Evolutionary conservation across 345 rosid species (phyloP), one percentile per base, ranked within the genome.

Genomic region (Ailanthus altissimus): DNA sequence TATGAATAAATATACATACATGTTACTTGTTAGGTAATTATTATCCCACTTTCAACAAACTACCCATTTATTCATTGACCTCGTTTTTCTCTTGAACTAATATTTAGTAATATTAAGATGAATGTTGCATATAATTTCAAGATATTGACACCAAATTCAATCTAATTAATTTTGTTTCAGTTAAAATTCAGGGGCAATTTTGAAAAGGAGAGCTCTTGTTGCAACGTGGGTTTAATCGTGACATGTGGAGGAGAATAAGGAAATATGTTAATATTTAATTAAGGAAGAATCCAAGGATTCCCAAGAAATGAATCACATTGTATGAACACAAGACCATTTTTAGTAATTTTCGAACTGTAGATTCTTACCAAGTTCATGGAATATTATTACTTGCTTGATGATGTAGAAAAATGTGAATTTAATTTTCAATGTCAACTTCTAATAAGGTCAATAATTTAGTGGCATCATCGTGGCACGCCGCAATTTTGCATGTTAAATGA

Each of bases 191-290:
- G 46, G 40, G 38, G 72, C 25, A 40, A 18, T 0, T 40, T 18
- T 10, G 28, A 67, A 23, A 9, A 7, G 4, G 45, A 47, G 36
- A 46, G 54, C 54, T 14, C 25, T 67, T 46, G 0, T 49, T 8
- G 21, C 21, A 42, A 72, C 64, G 53, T 42, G 64, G 54, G 75
- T 15, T 57, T 42, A 58, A 8, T 23, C 75, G 53, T 72, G 75
- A 57, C 64, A 40, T 40, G 53, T 72, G 75, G 64, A 72, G 75
- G 12, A 66, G 32, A 42, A 67, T 42, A 5, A n/a, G 63, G 77
- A 50, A 75, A 49, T 32, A 32, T 1, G 3, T 32, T 32, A 45
- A 26, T 13, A 56, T 12, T 8, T 40, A 7, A 23, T 54, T 7
- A n/a, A 11, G 14, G 0, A 58, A 57, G 53, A 45, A 72, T 40